These are phyloP conservation scores for Aspergillus hancockii DNA, from an alignment of 495 filamentous ascomycete species.

Conservation along the genomic window DNA sequence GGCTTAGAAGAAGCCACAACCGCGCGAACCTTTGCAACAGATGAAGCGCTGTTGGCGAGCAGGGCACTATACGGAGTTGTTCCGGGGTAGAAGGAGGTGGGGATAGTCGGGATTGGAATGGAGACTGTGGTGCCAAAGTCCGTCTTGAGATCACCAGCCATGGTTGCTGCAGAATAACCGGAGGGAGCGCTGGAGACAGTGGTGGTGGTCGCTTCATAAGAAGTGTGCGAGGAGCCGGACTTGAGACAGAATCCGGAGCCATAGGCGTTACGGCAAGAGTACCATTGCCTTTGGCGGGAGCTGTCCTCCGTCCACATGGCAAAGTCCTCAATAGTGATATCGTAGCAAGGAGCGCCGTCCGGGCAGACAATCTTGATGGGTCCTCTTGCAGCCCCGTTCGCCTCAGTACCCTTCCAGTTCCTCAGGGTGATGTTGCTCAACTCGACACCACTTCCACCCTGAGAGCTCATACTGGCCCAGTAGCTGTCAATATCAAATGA, in stretches of 20 bases:
- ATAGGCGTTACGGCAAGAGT: constrained; percentile 52
- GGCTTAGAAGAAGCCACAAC: background rate
- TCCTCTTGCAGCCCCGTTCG: constrained; percentile 49
- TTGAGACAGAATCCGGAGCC: constrained; percentile 50
- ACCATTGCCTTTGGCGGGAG: constrained; percentile 32
- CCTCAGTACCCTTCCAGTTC: constrained; percentile 59
- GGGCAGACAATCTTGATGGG: constrained; percentile 53
- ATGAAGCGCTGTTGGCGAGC: constrained; percentile 1
- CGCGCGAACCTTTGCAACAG: background rate
- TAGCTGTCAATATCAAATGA: constrained; percentile 56
- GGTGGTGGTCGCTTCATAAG: constrained; percentile 36
- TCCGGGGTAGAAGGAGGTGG: constrained; percentile 56
- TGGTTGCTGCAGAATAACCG: constrained; percentile 51
- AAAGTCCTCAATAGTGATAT: constrained; percentile 54
- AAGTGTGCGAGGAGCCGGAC: constrained; percentile 22
- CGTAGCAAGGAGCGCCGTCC: constrained; percentile 51
- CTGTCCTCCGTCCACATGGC: constrained; percentile 62
- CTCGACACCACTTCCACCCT: constrained; percentile 48
- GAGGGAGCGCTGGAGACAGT: constrained; percentile 39
- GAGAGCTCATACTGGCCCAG: constrained; percentile 44
- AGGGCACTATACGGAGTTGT: constrained; percentile 36
- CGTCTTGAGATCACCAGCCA: constrained; percentile 46
- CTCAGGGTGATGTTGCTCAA: constrained; percentile 52
- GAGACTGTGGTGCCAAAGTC: constrained; percentile 44
- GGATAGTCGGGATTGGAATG: constrained; percentile 58